phyloP scores from a whole-genome alignment of 2,329 filamentous ascomycete genomes.

The Fusarium chuoi region DNA sequence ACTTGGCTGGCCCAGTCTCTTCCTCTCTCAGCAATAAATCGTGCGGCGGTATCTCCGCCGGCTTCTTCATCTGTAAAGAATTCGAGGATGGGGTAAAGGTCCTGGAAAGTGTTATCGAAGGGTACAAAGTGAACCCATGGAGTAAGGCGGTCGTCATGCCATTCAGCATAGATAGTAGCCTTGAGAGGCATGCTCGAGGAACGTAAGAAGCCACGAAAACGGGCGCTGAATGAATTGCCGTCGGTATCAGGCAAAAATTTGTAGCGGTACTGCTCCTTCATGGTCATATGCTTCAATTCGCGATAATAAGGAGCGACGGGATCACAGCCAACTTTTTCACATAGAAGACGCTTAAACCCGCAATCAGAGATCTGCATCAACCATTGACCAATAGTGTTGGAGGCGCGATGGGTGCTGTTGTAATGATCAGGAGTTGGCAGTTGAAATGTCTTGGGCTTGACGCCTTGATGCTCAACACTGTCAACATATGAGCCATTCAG shows the following conservation, averaged over 20 bases:
- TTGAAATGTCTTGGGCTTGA: slow-evolving; percentile 59
- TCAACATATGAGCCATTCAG: slow-evolving; percentile 70
- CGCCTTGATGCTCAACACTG: slow-evolving; percentile 54
- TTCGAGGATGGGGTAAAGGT: slow-evolving; percentile 72
- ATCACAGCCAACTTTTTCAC: slow-evolving; percentile 51
- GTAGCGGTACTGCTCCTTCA: slow-evolving; percentile 62
- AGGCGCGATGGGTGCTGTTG: slow-evolving; percentile 50
- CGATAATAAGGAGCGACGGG: slow-evolving; percentile 53
- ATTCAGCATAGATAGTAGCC: slow-evolving; percentile 77
- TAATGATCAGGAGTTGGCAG: slow-evolving; percentile 57
- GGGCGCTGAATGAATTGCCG: slow-evolving; percentile 72
- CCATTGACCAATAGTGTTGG: slow-evolving; percentile 54
- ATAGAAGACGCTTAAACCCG: slow-evolving; percentile 57
- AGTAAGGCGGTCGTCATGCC: slow-evolving; percentile 76
- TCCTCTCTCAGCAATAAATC: slow-evolving; percentile 68
- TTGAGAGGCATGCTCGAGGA: slow-evolving; percentile 76
- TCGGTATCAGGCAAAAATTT: slow-evolving; percentile 79
- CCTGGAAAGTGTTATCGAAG: slow-evolving; percentile 74
- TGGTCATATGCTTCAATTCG: slow-evolving; percentile 49
- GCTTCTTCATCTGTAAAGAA: slow-evolving; percentile 68
- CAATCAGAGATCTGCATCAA: slow-evolving; percentile 53
- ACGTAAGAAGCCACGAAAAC: slow-evolving; percentile 71
- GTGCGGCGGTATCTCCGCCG: slow-evolving; percentile 64
- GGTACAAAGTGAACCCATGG: slow-evolving; percentile 80
- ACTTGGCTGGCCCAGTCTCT: slow-evolving; percentile 70